These are phyloP conservation scores for Aspergillus funiculosus DNA, from an alignment of 495 filamentous ascomycete species.

Conservation along the genomic window DNA sequence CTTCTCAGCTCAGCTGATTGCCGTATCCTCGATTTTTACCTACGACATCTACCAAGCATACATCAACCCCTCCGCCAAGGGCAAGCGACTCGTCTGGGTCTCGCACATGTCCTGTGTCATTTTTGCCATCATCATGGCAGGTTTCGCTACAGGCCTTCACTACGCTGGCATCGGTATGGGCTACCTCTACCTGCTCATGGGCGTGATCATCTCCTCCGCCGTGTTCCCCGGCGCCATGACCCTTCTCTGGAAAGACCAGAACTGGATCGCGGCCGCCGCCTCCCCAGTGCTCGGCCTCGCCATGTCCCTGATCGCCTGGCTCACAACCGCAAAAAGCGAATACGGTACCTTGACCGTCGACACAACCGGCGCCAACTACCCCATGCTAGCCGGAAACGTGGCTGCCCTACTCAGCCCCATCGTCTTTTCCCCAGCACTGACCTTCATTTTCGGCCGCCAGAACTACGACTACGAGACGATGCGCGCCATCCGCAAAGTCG, in stretches of 20 bases:
- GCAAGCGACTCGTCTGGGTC: slow-evolving; percentile 78
- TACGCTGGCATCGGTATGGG: slow-evolving; percentile 66
- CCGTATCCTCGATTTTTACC: slow-evolving; percentile 87
- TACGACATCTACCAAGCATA: slow-evolving; percentile 81
- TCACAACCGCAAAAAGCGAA: slow-evolving; percentile 78
- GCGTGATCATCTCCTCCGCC: slow-evolving; percentile 80
- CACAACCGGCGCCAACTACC: slow-evolving; percentile 76
- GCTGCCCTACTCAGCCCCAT: slow-evolving; percentile 75
- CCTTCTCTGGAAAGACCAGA: slow-evolving; percentile 77
- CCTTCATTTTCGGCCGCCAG: slow-evolving; percentile 64
- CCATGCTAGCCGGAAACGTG: slow-evolving; percentile 84
- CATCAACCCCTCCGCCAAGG: slow-evolving; percentile 54
- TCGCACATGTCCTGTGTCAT: slow-evolving; percentile 69
- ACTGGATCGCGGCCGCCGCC: slow-evolving; percentile 67
- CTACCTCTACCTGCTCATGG: slow-evolving; percentile 84
- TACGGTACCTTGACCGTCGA: slow-evolving; percentile 66
- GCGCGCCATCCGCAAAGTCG: slow-evolving; percentile 74
- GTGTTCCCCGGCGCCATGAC: slow-evolving; percentile 80
- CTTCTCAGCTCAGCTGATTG: slow-evolving; percentile 83
- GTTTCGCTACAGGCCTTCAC: slow-evolving; percentile 74
- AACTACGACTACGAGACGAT: slow-evolving; percentile 90
- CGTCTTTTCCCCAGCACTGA: slow-evolving; percentile 74
- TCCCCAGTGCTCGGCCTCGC: slow-evolving; percentile 73
- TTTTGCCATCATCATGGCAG: slow-evolving; percentile 80
- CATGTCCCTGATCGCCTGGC: slow-evolving; percentile 78